Evolutionary conservation across 2,329 filamentous ascomycete genomes (phyloP).

Genomic region (Lecanosticta acicola): DNA sequence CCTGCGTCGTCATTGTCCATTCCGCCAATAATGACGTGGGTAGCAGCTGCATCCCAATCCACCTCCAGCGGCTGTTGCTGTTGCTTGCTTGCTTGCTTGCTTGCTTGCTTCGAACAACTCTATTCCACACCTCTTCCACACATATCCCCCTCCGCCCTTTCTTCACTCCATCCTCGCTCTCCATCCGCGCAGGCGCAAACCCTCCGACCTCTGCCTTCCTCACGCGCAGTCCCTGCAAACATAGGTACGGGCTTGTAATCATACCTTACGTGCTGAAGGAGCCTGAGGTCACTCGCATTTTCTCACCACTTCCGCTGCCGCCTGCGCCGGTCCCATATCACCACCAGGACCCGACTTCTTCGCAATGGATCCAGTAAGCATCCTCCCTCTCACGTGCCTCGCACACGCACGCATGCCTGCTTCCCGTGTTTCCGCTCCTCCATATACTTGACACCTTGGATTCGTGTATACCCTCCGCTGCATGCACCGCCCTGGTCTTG

Average conservation of each 20-base stretch:
- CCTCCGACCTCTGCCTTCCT: too few relatives aligned
- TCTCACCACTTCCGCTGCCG: background rate
- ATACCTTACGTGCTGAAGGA: too few relatives aligned
- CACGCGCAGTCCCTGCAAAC: too few relatives aligned
- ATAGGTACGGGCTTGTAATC: too few relatives aligned
- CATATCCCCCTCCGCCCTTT: background rate
- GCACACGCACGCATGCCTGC: background rate
- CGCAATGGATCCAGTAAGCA: constrained; percentile 1
- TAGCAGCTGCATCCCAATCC: background rate
- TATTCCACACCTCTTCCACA: background rate
- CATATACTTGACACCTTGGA: background rate
- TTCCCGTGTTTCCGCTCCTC: background rate
- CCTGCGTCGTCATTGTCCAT: too few relatives aligned
- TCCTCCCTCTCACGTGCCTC: background rate
- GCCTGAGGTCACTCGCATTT: background rate
- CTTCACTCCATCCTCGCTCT: background rate
- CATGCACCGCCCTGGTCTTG: constrained; percentile 1
- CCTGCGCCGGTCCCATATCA: constrained; percentile 3
- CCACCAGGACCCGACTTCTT: background rate
- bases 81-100: background rate
- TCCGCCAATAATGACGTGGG: background rate
- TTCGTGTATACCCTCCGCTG: background rate
- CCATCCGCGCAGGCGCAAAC: constrained; percentile 1
- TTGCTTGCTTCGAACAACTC: background rate
- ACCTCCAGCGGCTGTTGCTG: background rate